Percentiles rank a stretch among this genome's conserved stretches.
Evolutionary conservation across 148 eudicot species (phyloP).

Genomic region (Camellia japonica): DNA sequence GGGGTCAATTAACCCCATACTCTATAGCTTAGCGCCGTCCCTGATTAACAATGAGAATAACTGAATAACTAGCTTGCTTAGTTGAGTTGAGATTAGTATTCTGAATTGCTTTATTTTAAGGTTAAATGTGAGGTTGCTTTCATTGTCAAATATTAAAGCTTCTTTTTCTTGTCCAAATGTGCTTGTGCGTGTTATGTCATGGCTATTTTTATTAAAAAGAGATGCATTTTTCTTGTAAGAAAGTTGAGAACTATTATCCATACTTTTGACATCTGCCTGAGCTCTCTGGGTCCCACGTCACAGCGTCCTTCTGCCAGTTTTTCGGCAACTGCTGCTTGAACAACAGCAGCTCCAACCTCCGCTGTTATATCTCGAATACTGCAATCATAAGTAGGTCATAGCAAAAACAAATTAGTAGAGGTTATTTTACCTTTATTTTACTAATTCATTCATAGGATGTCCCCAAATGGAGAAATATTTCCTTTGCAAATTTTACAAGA

Average conservation of each 20-base stretch:
- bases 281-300: slow-evolving; percentile 77
- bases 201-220: neutral
- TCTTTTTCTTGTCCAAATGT: neutral
- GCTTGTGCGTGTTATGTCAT: neutral
- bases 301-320: slow-evolving; percentile 87
- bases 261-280: slow-evolving; percentile 79
- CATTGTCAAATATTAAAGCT: neutral
- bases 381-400: slow-evolving; percentile 21
- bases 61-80: neutral
- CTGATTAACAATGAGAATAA: neutral
- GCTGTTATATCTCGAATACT: slow-evolving; percentile 94
- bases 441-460: neutral
- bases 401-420: neutral
- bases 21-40: too few species aligned
- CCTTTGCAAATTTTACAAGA: neutral
- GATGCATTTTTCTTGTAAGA: slow-evolving; percentile 12
- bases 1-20: too few species aligned
- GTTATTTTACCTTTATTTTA: neutral
- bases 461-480: neutral
- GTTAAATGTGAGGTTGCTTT: neutral
- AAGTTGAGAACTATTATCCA: slow-evolving; percentile 19
- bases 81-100: neutral
- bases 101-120: neutral
- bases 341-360: slow-evolving; percentile 85
- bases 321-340: slow-evolving; percentile 71